phyloP scores from a whole-genome alignment of 345 rosid species.

The Hypericum androsaemum region DNA sequence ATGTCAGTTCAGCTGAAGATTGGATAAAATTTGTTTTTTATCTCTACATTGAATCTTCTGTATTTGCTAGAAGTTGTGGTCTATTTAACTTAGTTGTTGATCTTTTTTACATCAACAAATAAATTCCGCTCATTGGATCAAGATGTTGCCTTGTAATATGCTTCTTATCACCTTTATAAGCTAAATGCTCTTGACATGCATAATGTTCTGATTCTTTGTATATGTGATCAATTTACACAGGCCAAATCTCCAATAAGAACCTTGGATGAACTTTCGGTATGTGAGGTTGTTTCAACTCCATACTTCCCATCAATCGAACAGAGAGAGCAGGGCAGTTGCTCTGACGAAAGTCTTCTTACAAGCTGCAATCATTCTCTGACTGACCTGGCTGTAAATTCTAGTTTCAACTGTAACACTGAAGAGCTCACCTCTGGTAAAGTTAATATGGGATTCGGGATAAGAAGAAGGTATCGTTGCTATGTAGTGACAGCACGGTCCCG shows the following conservation, averaged over 20 bases:
- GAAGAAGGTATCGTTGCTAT: constrained; percentile 54
- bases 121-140: too few species aligned
- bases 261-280: constrained; percentile 61
- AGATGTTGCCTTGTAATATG: too few species aligned
- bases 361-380: constrained; percentile 19
- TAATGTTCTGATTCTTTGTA: constrained; percentile 2
- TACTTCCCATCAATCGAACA: constrained; percentile 50
- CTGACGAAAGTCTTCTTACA: constrained; percentile 18
- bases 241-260: constrained; percentile 76
- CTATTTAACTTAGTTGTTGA: too few species aligned
- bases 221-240: constrained; percentile 23
- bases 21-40: too few species aligned
- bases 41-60: too few species aligned
- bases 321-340: constrained; percentile 24
- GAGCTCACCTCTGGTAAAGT: constrained; percentile 18
- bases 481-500: constrained; percentile 69
- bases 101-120: too few species aligned
- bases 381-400: constrained; percentile 18
- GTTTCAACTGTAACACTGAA: constrained; percentile 4
- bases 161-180: too few species aligned
- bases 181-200: not conserved
- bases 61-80: too few species aligned
- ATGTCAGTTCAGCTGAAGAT: too few species aligned
- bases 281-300: constrained; percentile 54
- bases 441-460: constrained; percentile 44